These are phyloP conservation scores for Leccinum subrobustum DNA, from an alignment of 1,284 basidiomycete species.

Conservation along the genomic window DNA sequence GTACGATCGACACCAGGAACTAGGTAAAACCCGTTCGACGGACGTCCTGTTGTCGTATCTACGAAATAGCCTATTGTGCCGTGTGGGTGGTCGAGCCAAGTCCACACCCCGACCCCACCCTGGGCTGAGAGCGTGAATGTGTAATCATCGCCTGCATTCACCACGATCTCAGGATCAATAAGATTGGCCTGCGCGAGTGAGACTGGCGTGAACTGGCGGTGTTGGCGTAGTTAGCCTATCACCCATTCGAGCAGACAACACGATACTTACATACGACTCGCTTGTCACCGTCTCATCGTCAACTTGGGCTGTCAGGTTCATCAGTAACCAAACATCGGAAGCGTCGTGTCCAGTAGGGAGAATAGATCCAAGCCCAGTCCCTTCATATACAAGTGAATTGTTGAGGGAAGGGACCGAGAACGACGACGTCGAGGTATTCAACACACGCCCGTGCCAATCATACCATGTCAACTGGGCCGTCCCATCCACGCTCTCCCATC, in stretches of 20 bases:
- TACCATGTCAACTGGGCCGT: conserved; percentile 34
- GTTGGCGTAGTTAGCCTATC: too few relatives aligned
- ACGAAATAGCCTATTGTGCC: conserved; percentile 55
- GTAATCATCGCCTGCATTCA: conserved; percentile 36
- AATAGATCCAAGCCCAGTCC: conserved; percentile 42
- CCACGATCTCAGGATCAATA: conserved; percentile 46
- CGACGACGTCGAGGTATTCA: conserved; percentile 38
- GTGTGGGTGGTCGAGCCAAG: conserved; percentile 58
- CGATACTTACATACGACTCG: conserved; percentile 49
- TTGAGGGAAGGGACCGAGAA: conserved; percentile 52
- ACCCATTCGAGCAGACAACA: too few relatives aligned
- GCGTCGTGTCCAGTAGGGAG: conserved; percentile 43
- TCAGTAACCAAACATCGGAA: conserved; percentile 49
- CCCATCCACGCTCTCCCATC: conserved; percentile 49
- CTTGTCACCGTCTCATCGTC: conserved; percentile 45
- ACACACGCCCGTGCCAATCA: conserved; percentile 44
- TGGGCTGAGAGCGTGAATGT: conserved; percentile 53
- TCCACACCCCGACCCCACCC: conserved; percentile 55
- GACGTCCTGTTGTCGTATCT: conserved; percentile 40
- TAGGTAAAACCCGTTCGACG: conserved; percentile 54
- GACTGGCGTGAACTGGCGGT: conserved; percentile 39
- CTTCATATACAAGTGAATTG: conserved; percentile 45
- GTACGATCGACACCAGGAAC: conserved; percentile 49
- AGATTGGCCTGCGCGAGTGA: conserved; percentile 19
- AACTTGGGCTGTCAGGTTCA: conserved; percentile 49